Evolutionary conservation across 176 grass and related monocot species (phyloP).

Genomic region (Oryza meridionalis): DNA sequence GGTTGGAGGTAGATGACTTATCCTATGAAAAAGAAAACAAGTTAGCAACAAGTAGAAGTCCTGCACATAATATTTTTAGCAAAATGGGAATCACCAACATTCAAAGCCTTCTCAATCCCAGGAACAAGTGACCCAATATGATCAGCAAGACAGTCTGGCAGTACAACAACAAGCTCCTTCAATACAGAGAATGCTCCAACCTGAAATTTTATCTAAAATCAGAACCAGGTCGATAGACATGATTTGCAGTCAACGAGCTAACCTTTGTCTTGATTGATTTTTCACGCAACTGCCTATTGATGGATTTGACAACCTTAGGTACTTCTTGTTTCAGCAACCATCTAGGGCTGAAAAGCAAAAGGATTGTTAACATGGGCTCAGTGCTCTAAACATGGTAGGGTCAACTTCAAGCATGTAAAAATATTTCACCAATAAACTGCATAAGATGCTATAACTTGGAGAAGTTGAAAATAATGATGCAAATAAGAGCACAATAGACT

Average conservation of each 20-base stretch:
- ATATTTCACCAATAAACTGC: neutral
- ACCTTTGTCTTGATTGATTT: slow-evolving; percentile 99
- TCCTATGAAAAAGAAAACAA: slow-evolving; percentile 61
- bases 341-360: slow-evolving; percentile 67
- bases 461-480: neutral
- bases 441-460: neutral
- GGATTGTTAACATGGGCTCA: neutral
- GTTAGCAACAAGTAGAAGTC: slow-evolving; percentile 8
- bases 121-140: slow-evolving; percentile 96
- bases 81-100: slow-evolving; percentile 61
- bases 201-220: slow-evolving; percentile 48
- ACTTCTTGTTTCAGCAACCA: slow-evolving; percentile 99
- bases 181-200: slow-evolving; percentile 93
- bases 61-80: neutral
- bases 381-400: slow-evolving; percentile 1
- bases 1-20: slow-evolving; percentile 95
- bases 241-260: slow-evolving; percentile 31
- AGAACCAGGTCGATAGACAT: slow-evolving; percentile 12
- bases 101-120: slow-evolving; percentile 98
- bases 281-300: slow-evolving; percentile 96
- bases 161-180: slow-evolving; percentile 95
- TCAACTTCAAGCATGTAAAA: neutral
- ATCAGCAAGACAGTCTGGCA: slow-evolving; percentile 92
- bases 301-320: slow-evolving; percentile 91
- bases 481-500: slow-evolving; percentile 7